Conservation (phyloP, 805 yeast species). For the Wickerhamiella spandovensis region DNA sequence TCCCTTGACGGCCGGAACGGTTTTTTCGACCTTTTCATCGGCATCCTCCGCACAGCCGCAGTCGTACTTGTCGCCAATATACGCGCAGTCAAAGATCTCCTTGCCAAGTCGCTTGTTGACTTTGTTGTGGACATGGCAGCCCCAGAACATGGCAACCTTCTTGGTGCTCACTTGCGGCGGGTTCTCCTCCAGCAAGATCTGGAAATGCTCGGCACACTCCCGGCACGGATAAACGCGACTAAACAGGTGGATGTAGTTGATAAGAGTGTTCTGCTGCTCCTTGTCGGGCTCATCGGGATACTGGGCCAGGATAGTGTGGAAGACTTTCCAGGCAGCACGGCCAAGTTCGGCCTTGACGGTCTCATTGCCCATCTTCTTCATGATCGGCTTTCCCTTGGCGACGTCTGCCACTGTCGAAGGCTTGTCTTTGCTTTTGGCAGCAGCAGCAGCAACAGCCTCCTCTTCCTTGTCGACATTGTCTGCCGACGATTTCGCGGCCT, state of each 20-base stretch:
- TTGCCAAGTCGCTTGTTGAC: constrained; percentile 66
- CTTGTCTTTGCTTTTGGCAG: too few relatives aligned
- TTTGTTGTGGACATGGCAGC: constrained; percentile 80
- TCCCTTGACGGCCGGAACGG: background rate
- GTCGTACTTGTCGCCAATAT: constrained; percentile 78
- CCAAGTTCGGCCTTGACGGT: constrained; percentile 76
- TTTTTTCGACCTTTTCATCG: constrained; percentile 24
- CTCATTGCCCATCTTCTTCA: constrained; percentile 91
- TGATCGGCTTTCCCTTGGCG: constrained; percentile 40
- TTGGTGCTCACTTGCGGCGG: constrained; percentile 80
- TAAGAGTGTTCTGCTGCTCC: constrained; percentile 49
- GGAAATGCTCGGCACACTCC: constrained; percentile 91
- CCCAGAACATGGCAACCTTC: constrained; percentile 85
- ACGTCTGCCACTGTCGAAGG: constrained; percentile 2
- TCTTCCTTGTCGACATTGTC: background rate
- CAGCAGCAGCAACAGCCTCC: too few relatives aligned
- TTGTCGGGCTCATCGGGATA: constrained; percentile 72
- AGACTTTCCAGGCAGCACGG: constrained; percentile 78
- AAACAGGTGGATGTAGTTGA: constrained; percentile 54
- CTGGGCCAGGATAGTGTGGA: constrained; percentile 85
- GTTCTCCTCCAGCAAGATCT: constrained; percentile 44
- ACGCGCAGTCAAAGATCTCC: constrained; percentile 68
- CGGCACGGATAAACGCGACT: constrained; percentile 95
- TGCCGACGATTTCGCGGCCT: background rate
- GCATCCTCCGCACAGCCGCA: constrained; percentile 71